Evolutionary conservation across 169 alveolate genomes (phyloP).

Genomic region (Hepatocystis sp.): DNA sequence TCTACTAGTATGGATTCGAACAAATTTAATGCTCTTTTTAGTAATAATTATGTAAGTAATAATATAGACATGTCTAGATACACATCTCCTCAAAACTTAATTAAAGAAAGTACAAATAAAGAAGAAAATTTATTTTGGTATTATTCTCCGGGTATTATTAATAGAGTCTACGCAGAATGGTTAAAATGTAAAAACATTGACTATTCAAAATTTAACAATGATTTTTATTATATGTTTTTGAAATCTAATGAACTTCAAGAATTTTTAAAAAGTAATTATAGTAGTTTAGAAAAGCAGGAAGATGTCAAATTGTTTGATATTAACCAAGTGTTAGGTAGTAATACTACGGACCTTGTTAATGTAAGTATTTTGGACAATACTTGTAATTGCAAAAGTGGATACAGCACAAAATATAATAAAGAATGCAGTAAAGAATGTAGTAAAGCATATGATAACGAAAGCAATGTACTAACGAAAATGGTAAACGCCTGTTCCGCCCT

Average conservation of each 20-base stretch:
- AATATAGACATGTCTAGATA: constrained; percentile 38
- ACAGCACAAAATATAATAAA: too few relatives aligned
- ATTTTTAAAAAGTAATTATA: constrained; percentile 39
- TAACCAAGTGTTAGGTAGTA: constrained; percentile 47
- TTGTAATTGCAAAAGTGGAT: too few relatives aligned
- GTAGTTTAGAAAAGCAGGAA: constrained; percentile 24
- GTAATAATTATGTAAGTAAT: constrained; percentile 29
- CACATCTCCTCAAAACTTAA: constrained; percentile 12
- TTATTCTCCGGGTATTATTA: constrained; percentile 71
- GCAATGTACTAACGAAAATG: constrained; percentile 12
- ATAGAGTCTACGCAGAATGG: constrained; percentile 73
- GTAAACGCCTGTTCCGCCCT: constrained; percentile 20
- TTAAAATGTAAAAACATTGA: constrained; percentile 66
- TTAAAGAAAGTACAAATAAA: too few relatives aligned
- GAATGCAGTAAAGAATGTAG: too few relatives aligned
- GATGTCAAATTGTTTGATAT: constrained; percentile 58
- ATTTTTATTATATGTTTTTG: constrained; percentile 50
- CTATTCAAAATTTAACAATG: constrained; percentile 54
- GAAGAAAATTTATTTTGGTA: constrained; percentile 68
- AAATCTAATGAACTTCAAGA: constrained; percentile 42
- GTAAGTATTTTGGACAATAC: too few relatives aligned
- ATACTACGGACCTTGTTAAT: too few relatives aligned
- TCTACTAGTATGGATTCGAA: too few relatives aligned
- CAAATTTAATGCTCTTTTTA: constrained; percentile 20
- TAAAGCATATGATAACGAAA: too few relatives aligned